phyloP scores from a whole-genome alignment of 2,329 filamentous ascomycete species.

The Macrophomina tecta region DNA sequence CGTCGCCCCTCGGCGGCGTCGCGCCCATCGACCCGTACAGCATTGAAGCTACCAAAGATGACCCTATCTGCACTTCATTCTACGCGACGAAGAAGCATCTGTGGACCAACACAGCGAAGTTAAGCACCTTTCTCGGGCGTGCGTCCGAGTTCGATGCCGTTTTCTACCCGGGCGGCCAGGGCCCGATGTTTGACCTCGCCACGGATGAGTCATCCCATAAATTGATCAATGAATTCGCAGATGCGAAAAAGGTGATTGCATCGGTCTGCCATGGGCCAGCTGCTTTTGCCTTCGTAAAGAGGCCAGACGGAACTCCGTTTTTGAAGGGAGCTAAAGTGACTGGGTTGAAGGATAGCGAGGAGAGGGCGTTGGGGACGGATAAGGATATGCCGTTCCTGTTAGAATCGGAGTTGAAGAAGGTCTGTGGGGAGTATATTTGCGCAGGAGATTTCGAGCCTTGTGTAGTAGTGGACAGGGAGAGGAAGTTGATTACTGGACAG shows the following conservation, averaged over 20 bases:
- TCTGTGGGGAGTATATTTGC: neutral
- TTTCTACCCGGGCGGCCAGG: constrained; percentile 66
- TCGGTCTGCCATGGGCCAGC: constrained; percentile 74
- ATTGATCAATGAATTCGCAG: constrained; percentile 68
- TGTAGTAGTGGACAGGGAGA: neutral
- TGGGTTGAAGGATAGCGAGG: neutral
- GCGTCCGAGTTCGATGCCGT: constrained; percentile 68
- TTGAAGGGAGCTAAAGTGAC: neutral
- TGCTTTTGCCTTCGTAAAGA: constrained; percentile 64
- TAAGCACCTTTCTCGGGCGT: constrained; percentile 60
- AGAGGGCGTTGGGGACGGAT: neutral
- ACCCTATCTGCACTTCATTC: constrained; percentile 39
- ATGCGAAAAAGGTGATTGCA: constrained; percentile 65
- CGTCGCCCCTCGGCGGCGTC: constrained; percentile 47
- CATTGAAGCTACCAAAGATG: no score
- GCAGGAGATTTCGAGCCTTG: neutral
- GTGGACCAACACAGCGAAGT: constrained; percentile 64
- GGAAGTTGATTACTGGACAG: neutral
- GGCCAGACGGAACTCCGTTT: constrained; percentile 31
- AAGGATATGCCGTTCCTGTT: neutral
- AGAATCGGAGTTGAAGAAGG: neutral
- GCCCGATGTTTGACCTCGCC: constrained; percentile 71
- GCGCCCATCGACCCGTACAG: constrained; percentile 43
- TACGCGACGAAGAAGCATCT: constrained; percentile 61
- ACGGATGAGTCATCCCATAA: constrained; percentile 62